phyloP scores from a whole-genome alignment of 768 basidiomycete genomes.

The Boletus speciosus region DNA sequence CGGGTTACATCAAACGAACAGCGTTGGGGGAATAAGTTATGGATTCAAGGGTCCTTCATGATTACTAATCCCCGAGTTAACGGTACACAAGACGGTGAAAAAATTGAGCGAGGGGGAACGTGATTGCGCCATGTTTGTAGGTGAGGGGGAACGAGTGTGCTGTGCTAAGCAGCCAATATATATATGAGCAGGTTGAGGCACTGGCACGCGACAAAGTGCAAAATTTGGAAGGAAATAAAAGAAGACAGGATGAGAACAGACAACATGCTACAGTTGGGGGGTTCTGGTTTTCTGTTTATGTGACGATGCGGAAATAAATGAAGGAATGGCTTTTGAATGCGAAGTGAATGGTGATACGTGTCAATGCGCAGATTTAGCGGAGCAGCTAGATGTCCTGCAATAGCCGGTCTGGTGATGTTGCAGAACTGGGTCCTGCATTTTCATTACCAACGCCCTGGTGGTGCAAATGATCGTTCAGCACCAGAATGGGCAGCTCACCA shows the following conservation, averaged over 20 bases:
- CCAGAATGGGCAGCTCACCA: not conserved
- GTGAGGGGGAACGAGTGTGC: conserved; percentile 2
- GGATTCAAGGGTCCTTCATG: conserved; percentile 15
- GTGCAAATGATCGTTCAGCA: not conserved
- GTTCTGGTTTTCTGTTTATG: conserved; percentile 10
- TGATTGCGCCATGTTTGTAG: conserved; percentile 15
- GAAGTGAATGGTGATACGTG: not conserved
- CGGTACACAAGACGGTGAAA: conserved; percentile 12
- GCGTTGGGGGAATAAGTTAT: conserved; percentile 9
- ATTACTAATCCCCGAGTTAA: conserved; percentile 1
- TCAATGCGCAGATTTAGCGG: not conserved
- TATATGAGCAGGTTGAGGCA: conserved; percentile 23
- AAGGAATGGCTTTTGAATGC: conserved; percentile 17
- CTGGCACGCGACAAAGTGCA: conserved; percentile 7
- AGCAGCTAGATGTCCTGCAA: conserved; percentile 8
- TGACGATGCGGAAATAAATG: conserved; percentile 9
- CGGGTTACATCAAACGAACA: not conserved
- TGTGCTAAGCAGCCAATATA: conserved; percentile 23
- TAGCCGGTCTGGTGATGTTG: conserved; percentile 1
- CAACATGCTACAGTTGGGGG: conserved; percentile 27
- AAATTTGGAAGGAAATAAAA: conserved; percentile 4
- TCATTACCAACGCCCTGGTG: conserved; percentile 27
- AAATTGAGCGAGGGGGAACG: not conserved
- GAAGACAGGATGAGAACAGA: conserved; percentile 9
- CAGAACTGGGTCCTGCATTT: conserved; percentile 9